Conservation (phyloP, 2,329 filamentous ascomycete genomes). For the Aspergillus aculeatus region DNA sequence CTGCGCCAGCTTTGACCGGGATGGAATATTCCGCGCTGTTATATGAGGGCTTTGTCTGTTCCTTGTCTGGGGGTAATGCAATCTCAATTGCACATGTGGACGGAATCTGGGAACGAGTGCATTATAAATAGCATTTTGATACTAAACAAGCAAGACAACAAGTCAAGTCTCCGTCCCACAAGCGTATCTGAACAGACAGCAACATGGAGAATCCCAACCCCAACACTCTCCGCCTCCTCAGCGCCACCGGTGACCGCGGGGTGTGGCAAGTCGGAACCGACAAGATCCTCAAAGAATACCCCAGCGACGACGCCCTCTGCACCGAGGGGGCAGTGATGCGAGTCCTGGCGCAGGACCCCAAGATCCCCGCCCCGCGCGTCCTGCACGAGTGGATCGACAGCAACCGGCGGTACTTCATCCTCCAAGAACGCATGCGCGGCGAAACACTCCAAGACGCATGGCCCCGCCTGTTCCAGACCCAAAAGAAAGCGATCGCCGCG, state of each 20-base stretch:
- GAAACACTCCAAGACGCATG: slow-evolving; percentile 20
- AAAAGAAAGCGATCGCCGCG: slow-evolving; percentile 18
- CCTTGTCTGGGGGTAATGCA: no score
- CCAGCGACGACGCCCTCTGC: slow-evolving; percentile 15
- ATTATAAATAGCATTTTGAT: no score
- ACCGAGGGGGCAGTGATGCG: slow-evolving; percentile 12
- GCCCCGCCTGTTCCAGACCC: slow-evolving; percentile 14
- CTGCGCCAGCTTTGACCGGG: no score
- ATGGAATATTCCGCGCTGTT: no score
- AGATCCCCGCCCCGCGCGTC: slow-evolving; percentile 17
- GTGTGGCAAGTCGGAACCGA: slow-evolving; percentile 22
- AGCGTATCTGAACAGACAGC: no score
- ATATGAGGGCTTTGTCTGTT: no score
- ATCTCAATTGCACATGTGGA: no score
- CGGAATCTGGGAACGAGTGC: no score
- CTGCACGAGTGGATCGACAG: slow-evolving; percentile 21
- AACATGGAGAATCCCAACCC: slow-evolving; percentile 1
- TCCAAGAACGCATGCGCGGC: slow-evolving; percentile 15
- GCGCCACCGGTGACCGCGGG: slow-evolving; percentile 12
- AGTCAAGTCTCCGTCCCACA: no score
- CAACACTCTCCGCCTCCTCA: slow-evolving; percentile 20
- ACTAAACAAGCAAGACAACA: no score
- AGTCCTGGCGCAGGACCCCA: slow-evolving; percentile 7
- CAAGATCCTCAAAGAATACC: slow-evolving; percentile 22
- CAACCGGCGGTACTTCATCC: slow-evolving; percentile 17